Base-by-base conservation (phyloP, 306 rosid species). In the Prunus mume region DNA sequence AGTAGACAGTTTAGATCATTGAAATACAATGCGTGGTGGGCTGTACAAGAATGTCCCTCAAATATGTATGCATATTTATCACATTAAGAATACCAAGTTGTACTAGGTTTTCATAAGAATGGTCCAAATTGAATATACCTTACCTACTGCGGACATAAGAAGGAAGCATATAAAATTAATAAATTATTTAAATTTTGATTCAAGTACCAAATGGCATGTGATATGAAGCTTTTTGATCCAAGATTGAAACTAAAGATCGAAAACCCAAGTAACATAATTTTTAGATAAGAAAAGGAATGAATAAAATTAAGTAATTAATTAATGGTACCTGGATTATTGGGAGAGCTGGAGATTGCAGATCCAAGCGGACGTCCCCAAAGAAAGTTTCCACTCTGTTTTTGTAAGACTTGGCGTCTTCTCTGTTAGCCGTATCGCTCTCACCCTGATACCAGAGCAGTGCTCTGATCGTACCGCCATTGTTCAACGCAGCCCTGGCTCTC, bases 361-460 rank as follows among this genome's bases (percentile, higher is more conserved):
- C 93, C 68, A 68, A 65, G 8, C 96, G 88, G 55, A 95, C 66
- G 50, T 89, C 86, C 2, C 73, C 50, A 76, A 95, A 90, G 15
- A 92, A 85, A 78, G 84, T 89, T 18, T 28, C 80, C 71, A 95
- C 14, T 68, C 80, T 81, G 34, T 4, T 52, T 11, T 76, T 65
- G 30, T 95, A 92, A 0, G 86, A 22, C 3, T 83, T 69, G 1
- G 96, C 92, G 70, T 88, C 96, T 17, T 55, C 52, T 11, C 45
- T 28, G 66, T 14, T 69, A 24, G 32, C 10, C 0, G 98, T 90
- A 60, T 95, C 97, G 9, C 89, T 61, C 74, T 92, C 97, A 0
- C 98, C 98, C 79, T 95, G 97, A 76, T 76, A 92, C 97, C 98
- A 95, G 0, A 92, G 85, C 61, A 95, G 51, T 9, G 86, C 98